Evolutionary conservation across 805 yeast genomes (phyloP).

Genomic region (Danielozyma ontarioensis): DNA sequence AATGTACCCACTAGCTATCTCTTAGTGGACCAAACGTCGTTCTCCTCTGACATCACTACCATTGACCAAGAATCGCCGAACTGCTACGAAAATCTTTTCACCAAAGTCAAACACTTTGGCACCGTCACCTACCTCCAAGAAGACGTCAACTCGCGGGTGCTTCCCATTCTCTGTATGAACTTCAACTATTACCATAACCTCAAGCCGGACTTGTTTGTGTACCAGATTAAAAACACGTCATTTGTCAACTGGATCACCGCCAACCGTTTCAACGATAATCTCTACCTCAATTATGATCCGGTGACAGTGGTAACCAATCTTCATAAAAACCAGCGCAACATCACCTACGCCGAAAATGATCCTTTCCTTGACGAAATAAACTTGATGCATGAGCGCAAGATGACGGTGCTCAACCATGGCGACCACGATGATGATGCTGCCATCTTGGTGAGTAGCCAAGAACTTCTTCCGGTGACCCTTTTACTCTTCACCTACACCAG

Average conservation of each 20-base stretch:
- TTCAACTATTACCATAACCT: conserved; percentile 15
- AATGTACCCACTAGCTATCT: conserved; percentile 17
- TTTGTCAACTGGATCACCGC: conserved; percentile 29
- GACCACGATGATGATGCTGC: conserved; percentile 4
- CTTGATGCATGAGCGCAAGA: conserved; percentile 7
- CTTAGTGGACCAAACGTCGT: conserved; percentile 11
- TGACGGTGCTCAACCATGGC: conserved; percentile 4
- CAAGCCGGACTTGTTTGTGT: conserved; percentile 16
- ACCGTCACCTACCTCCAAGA: conserved; percentile 6
- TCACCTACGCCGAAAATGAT: conserved; percentile 9
- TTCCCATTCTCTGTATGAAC: conserved; percentile 20
- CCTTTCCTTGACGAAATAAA: conserved; percentile 14
- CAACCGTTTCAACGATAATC: conserved; percentile 16
- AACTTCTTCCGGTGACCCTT: conserved; percentile 14
- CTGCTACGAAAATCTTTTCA: conserved; percentile 12
- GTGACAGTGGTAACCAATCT: conserved; percentile 10
- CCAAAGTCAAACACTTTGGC: conserved; percentile 7
- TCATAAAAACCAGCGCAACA: conserved; percentile 5
- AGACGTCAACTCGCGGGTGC: conserved; percentile 10
- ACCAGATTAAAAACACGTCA: conserved; percentile 18
- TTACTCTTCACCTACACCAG: conserved; percentile 9
- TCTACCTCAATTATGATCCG: conserved; percentile 14
- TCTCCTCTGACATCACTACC: conserved; percentile 26
- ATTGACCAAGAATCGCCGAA: conserved; percentile 16
- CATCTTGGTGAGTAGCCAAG: conserved; percentile 8